phyloP scores from a whole-genome alignment of 768 basidiomycete species.

The Boletus reticulatus region DNA sequence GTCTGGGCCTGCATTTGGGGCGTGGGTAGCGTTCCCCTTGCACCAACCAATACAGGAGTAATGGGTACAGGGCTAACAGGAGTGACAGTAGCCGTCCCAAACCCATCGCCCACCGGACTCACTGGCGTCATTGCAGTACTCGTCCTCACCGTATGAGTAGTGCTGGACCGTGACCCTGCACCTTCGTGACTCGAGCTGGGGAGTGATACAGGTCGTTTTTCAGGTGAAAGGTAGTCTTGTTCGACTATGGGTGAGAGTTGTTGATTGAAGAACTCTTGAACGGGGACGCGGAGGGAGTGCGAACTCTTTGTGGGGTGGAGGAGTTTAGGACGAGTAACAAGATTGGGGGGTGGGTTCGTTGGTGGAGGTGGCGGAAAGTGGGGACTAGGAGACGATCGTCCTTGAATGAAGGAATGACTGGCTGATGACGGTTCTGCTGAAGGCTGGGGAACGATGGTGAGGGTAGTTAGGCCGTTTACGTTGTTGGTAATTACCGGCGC shows the following conservation, averaged over 20 bases:
- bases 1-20: slow-evolving; percentile 19
- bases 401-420: slow-evolving; percentile 13
- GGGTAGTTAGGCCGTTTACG: neutral
- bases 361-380: slow-evolving; percentile 35
- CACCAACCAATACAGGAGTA: slow-evolving; percentile 21
- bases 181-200: slow-evolving; percentile 26
- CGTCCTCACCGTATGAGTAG: slow-evolving; percentile 34
- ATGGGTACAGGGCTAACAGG: slow-evolving; percentile 30
- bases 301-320: slow-evolving; percentile 35
- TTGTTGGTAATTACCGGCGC: slow-evolving; percentile 6
- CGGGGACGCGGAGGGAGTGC: slow-evolving; percentile 42
- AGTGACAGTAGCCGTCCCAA: slow-evolving; percentile 25
- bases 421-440: slow-evolving; percentile 10
- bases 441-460: neutral
- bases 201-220: slow-evolving; percentile 36
- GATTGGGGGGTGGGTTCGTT: slow-evolving; percentile 28
- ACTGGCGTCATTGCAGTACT: slow-evolving; percentile 28
- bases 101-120: slow-evolving; percentile 19
- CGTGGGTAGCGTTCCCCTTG: slow-evolving; percentile 13
- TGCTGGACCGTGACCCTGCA: slow-evolving; percentile 25
- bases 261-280: slow-evolving; percentile 26
- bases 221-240: slow-evolving; percentile 59
- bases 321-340: slow-evolving; percentile 32
- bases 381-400: slow-evolving; percentile 27
- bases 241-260: slow-evolving; percentile 68